Evolutionary conservation across 2,329 filamentous ascomycete genomes (phyloP).

Genomic region (Pseudogymnoascus sp.): DNA sequence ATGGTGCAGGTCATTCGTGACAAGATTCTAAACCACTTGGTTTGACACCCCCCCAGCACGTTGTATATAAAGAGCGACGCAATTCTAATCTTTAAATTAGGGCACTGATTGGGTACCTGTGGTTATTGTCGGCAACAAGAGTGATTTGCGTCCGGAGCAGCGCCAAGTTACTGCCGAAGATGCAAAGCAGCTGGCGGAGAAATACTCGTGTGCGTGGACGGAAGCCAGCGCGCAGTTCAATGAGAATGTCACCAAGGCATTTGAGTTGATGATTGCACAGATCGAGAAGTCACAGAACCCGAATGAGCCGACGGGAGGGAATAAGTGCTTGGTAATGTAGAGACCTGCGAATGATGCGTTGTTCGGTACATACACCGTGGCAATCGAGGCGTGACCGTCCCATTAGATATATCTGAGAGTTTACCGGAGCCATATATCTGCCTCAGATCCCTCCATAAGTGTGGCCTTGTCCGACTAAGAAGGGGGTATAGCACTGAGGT

Average conservation of each 20-base stretch:
- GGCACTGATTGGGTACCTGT: conserved; percentile 89
- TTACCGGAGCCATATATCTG: neutral
- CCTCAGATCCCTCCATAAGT: neutral
- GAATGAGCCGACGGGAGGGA: conserved; percentile 68
- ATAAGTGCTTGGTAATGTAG: conserved; percentile 83
- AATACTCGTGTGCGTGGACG: conserved; percentile 87
- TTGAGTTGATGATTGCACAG: conserved; percentile 88
- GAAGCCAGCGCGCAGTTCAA: conserved; percentile 92
- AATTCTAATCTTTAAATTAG: conserved; percentile 37
- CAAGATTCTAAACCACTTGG: conserved; percentile 94
- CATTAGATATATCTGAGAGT: neutral
- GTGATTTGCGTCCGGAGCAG: conserved; percentile 84
- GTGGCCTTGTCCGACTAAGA: neutral
- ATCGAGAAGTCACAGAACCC: conserved; percentile 94
- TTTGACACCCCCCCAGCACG: conserved; percentile 37
- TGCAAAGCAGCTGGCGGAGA: conserved; percentile 74
- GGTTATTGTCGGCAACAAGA: conserved; percentile 95
- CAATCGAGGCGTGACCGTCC: neutral
- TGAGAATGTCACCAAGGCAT: conserved; percentile 85
- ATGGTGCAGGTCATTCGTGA: conserved; percentile 95
- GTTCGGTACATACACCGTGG: neutral
- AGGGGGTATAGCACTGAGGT: neutral
- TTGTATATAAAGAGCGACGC: conserved; percentile 1
- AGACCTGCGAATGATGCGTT: neutral
- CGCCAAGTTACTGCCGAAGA: conserved; percentile 83